Conservation (phyloP, 805 yeast species). For the Sugiyamaella qingdaonensis region DNA sequence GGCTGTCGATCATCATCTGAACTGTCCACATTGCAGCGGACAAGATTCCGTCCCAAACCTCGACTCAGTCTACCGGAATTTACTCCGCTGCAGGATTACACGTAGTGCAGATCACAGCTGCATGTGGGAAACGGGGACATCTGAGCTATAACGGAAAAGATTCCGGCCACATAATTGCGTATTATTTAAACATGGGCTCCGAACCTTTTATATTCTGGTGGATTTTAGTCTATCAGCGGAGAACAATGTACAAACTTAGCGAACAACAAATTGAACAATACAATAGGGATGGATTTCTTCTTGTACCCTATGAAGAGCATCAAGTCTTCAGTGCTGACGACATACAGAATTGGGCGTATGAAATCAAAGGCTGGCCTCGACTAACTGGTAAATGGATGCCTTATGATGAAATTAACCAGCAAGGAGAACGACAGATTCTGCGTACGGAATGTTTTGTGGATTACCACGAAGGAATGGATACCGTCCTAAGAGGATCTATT, state of each 20-base stretch:
- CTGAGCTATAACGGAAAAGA: too few relatives aligned
- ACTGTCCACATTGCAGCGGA: too few relatives aligned
- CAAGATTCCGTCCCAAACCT: neutral
- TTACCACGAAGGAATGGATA: conserved; percentile 7
- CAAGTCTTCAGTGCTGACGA: conserved; percentile 9
- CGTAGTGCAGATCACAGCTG: neutral
- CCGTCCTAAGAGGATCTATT: conserved; percentile 10
- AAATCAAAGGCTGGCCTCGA: conserved; percentile 13
- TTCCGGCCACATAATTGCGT: too few relatives aligned
- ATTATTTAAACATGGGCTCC: too few relatives aligned
- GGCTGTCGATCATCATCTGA: too few relatives aligned
- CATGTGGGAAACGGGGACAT: neutral
- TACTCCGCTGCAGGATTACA: neutral
- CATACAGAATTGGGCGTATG: conserved; percentile 12
- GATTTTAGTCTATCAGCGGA: too few relatives aligned
- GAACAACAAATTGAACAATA: conserved; percentile 9
- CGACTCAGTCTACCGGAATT: neutral
- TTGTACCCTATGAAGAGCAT: conserved; percentile 11
- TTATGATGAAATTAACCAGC: conserved; percentile 15
- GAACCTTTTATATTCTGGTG: too few relatives aligned
- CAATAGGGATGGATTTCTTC: conserved; percentile 11
- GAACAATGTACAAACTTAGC: neutral
- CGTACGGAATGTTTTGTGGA: conserved; percentile 13
- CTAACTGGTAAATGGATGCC: conserved; percentile 13
- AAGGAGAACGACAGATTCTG: conserved; percentile 16